Evolutionary conservation across 2,329 filamentous ascomycete genomes (phyloP).

Genomic region (Diaporthe humulicola): DNA sequence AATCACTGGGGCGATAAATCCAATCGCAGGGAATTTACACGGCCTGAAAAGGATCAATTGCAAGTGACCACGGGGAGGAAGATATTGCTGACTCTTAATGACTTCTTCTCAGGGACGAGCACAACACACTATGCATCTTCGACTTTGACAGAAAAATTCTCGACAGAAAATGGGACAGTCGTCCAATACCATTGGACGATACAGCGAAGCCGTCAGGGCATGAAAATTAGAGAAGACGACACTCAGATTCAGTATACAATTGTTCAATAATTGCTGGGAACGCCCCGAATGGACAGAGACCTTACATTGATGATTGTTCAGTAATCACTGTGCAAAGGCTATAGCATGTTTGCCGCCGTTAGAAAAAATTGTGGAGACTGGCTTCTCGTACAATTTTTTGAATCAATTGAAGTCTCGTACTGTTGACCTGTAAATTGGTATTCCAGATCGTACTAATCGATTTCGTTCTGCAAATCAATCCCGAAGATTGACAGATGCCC

Average conservation of each 20-base stretch:
- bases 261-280: background rate
- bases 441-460: background rate
- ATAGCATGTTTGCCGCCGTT: background rate
- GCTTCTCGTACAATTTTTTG: too few species aligned
- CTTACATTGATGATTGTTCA: background rate
- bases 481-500: too few species aligned
- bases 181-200: background rate
- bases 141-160: background rate
- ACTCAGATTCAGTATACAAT: background rate
- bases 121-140: background rate
- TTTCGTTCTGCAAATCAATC: background rate
- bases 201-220: background rate
- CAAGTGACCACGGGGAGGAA: background rate
- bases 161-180: background rate
- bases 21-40: background rate
- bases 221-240: too few species aligned
- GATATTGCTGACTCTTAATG: too few species aligned
- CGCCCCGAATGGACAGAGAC: background rate
- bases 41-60: too few species aligned
- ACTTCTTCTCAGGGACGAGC: background rate
- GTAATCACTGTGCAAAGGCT: background rate
- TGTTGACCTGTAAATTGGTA: background rate
- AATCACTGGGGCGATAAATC: background rate
- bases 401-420: background rate
- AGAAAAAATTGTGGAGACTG: background rate